phyloP scores from a whole-genome alignment of 345 rosid genomes.

The Hypericum androsaemum region DNA sequence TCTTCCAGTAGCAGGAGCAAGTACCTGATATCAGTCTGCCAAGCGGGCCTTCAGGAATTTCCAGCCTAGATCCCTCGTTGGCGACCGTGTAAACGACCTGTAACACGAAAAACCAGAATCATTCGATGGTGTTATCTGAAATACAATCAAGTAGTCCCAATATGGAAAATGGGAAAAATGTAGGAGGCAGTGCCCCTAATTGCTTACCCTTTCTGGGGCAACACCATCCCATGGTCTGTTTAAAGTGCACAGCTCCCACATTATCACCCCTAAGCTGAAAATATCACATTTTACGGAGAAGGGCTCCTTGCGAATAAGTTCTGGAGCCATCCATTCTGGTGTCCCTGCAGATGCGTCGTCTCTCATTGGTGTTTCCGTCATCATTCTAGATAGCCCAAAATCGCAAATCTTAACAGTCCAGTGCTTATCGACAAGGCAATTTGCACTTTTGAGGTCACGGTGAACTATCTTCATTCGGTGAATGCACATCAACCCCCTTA shows the following conservation, averaged over 20 bases:
- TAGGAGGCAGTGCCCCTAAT: no score
- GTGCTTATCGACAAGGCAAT: conserved; percentile 86
- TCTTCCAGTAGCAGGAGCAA: not conserved
- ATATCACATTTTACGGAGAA: conserved; percentile 95
- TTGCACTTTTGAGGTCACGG: conserved; percentile 78
- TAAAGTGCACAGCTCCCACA: conserved; percentile 96
- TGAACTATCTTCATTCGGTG: conserved; percentile 96
- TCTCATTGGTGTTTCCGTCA: conserved; percentile 57
- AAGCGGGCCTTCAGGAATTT: conserved; percentile 80
- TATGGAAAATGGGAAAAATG: no score
- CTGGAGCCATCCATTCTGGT: conserved; percentile 99
- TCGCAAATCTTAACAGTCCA: conserved; percentile 92
- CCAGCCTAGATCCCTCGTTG: conserved; percentile 76
- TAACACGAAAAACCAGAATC: not conserved
- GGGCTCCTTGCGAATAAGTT: conserved; percentile 80
- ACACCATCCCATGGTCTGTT: conserved; percentile 96
- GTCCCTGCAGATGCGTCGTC: conserved; percentile 92
- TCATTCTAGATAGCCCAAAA: conserved; percentile 90
- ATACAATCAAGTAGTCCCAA: no score
- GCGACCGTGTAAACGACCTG: conserved; percentile 93
- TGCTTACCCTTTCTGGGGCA: conserved; percentile 71
- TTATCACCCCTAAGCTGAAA: conserved; percentile 94
- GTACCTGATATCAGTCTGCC: conserved; percentile 86
- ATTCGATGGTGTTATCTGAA: not conserved
- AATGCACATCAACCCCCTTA: conserved; percentile 97